Percentiles rank a stretch among this genome's conserved stretches.
phyloP scores from a whole-genome alignment of 306 rosid species.

The Cucurbita ficifolia region DNA sequence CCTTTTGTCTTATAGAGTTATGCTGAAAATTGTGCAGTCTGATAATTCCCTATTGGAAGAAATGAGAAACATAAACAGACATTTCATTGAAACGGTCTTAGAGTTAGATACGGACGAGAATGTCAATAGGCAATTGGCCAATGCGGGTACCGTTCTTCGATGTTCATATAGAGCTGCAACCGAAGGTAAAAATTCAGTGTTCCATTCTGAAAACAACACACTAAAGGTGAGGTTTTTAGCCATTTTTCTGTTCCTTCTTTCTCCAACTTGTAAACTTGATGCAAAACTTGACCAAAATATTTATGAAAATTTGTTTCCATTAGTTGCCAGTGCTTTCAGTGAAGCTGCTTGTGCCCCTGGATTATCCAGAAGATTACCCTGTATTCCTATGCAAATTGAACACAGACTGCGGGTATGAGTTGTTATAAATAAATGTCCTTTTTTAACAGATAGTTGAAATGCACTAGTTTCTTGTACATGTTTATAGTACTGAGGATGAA shows the following conservation, averaged over 20 bases:
- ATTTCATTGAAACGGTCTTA: not conserved
- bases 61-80: conserved; percentile 1
- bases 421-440: not conserved
- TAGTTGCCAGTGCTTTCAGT: not conserved
- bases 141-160: not conserved
- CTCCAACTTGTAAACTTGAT: not conserved
- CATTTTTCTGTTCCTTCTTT: not conserved
- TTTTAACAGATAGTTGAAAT: not conserved
- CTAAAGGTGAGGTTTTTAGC: not conserved
- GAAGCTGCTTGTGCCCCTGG: conserved; percentile 1
- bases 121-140: not conserved
- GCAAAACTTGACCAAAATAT: not conserved
- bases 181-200: not conserved
- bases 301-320: not conserved
- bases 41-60: conserved; percentile 1
- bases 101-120: not conserved
- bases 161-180: not conserved
- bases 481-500: not conserved
- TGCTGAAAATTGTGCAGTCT: not conserved
- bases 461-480: not conserved
- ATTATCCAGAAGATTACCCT: conserved; percentile 5
- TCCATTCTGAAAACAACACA: not conserved
- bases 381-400: not conserved
- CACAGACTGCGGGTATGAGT: not conserved
- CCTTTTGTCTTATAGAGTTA: not conserved